Conservation (phyloP, 352 stramenopile species). For the Phytophthora sansomeana region DNA sequence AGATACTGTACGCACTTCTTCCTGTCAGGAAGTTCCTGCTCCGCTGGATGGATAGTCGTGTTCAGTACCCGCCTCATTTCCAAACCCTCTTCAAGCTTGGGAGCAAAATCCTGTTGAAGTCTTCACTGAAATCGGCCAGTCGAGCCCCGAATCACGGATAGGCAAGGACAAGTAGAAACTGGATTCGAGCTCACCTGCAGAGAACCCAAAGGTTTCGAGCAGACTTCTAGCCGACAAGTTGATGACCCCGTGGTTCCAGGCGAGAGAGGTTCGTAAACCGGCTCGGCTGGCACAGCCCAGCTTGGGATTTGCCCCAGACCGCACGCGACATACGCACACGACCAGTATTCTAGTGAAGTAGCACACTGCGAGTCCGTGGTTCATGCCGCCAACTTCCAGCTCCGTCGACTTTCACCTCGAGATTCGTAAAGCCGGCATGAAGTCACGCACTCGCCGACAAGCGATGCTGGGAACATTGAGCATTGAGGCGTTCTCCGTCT, state of each 20-base stretch:
- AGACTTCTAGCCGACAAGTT: neutral
- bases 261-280: neutral
- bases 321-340: neutral
- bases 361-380: too few relatives aligned
- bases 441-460: neutral
- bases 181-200: neutral
- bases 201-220: neutral
- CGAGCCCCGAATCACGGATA: neutral
- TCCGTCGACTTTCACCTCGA: neutral
- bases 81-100: neutral
- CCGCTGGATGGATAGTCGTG: neutral
- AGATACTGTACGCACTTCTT: too few relatives aligned
- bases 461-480: neutral
- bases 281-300: neutral
- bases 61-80: neutral
- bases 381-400: neutral
- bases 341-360: too few relatives aligned
- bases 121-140: neutral
- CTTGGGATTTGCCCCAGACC: slow-evolving; percentile 1
- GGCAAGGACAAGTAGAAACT: neutral
- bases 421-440: neutral
- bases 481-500: slow-evolving; percentile 6
- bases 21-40: neutral
- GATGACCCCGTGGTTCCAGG: neutral
- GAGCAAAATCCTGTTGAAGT: too few relatives aligned